These are phyloP conservation scores for Jatropha curcas DNA, from an alignment of 345 rosid species.

Conservation along the genomic window DNA sequence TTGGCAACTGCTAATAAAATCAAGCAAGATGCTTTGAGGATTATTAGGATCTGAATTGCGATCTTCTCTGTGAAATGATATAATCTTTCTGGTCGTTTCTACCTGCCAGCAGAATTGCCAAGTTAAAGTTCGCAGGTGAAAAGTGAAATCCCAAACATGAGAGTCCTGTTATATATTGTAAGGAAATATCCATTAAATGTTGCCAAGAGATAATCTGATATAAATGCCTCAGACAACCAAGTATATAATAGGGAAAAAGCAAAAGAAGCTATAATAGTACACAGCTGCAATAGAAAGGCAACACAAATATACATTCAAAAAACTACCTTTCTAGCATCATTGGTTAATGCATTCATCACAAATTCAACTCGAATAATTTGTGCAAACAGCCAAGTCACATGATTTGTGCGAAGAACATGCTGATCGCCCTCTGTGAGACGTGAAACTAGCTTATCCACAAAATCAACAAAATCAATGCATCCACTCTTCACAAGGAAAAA, in stretches of 20 bases:
- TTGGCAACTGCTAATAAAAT: slow-evolving; percentile 96
- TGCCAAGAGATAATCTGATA: neutral
- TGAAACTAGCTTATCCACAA: slow-evolving; percentile 85
- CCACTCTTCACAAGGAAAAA: slow-evolving; percentile 88
- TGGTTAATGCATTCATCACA: slow-evolving; percentile 73
- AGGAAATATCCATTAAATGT: neutral
- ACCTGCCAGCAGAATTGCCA: slow-evolving; percentile 56
- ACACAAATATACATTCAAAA: slow-evolving; percentile 17
- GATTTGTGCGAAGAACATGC: slow-evolving; percentile 90
- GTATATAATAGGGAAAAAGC: neutral
- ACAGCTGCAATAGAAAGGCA: slow-evolving; percentile 4
- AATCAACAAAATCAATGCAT: slow-evolving; percentile 93
- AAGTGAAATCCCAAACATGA: slow-evolving; percentile 9
- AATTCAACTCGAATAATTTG: slow-evolving; percentile 83
- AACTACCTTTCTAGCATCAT: slow-evolving; percentile 83
- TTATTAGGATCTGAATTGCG: slow-evolving; percentile 82
- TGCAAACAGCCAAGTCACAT: slow-evolving; percentile 94
- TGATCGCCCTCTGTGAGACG: slow-evolving; percentile 70
- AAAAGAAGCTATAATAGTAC: slow-evolving; percentile 7
- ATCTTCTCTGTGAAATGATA: slow-evolving; percentile 95
- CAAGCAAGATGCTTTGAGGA: slow-evolving; percentile 93
- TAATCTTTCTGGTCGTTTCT: slow-evolving; percentile 84
- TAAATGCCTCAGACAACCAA: slow-evolving; percentile 7
- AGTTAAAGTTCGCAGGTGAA: slow-evolving; percentile 25
- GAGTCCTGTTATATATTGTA: neutral